A percentile compares a stretch with the other conserved stretches of the same genome.
These are phyloP conservation scores for Wickerhamiella dianesei DNA, from an alignment of 805 yeast genomes.

Conservation along the genomic window DNA sequence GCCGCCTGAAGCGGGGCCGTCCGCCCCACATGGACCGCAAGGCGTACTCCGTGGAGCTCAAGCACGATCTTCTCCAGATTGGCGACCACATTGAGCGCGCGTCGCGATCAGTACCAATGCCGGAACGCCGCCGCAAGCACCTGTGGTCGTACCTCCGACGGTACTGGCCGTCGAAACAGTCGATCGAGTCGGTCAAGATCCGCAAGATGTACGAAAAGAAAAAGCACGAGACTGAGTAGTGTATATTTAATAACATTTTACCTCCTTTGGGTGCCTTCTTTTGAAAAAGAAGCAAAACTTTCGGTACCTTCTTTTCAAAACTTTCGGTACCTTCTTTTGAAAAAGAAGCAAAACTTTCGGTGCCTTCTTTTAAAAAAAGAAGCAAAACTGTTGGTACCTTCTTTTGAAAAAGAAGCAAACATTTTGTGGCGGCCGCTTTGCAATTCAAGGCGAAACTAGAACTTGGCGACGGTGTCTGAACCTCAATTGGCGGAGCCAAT, in stretches of 20 bases:
- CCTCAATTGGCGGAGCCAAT: too few species aligned
- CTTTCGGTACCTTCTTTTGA: too few species aligned
- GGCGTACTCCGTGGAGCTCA: slow-evolving; percentile 63
- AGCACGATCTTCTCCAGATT: slow-evolving; percentile 52
- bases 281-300: too few species aligned
- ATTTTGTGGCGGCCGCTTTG: too few species aligned
- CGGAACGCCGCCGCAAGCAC: slow-evolving; percentile 40
- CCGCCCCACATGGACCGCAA: slow-evolving; percentile 52
- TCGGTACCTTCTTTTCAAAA: too few species aligned
- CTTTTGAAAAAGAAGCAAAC: too few species aligned
- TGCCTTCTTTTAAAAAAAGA: too few species aligned
- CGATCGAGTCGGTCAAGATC: slow-evolving; percentile 51
- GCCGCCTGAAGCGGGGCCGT: slow-evolving; percentile 54
- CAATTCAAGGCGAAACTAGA: too few species aligned
- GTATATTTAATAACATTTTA: background rate
- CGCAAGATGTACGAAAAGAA: slow-evolving; percentile 51
- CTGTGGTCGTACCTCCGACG: slow-evolving; percentile 73
- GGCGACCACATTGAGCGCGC: slow-evolving; percentile 52
- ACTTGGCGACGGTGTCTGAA: too few species aligned
- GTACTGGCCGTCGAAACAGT: slow-evolving; percentile 65
- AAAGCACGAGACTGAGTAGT: slow-evolving; percentile 4
- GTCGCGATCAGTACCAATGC: slow-evolving; percentile 24
- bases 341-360: too few species aligned
- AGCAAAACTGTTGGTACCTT: too few species aligned
- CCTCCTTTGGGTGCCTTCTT: too few species aligned